Evolutionary conservation across 805 yeast genomes (phyloP), one percentile per base, ranked within the genome.

Genomic region (Starmerella sp.): DNA sequence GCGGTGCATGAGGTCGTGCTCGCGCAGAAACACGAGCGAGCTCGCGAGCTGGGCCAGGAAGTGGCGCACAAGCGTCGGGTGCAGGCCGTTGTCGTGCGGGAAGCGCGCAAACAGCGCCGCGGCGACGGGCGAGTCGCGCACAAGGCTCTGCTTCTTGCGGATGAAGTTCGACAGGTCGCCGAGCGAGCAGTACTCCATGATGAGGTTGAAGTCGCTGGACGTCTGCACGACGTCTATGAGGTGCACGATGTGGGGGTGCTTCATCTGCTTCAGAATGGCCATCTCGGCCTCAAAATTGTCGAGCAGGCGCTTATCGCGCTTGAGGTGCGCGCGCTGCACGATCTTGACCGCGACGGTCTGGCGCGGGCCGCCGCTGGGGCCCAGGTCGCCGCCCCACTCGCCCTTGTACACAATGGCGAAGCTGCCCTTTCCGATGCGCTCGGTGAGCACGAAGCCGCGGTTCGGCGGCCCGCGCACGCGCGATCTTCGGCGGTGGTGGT

Each of bases 341-440:
- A 91, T 81, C 70, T 91, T 91, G 66, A 91, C 79, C 9, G 97
- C 97, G 43, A 91, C 93, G 1, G 89, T 77, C 31, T 31, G 45
- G 22, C 54, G 46, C 32, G 31, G 38, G 13, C 30, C 51, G 36
- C 38, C 34, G 32, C 38, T 36, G 9, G 42, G 36, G 15, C 41
- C 41, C 15, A 53, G 52, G 42, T 59, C 57, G 28, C 58, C 56
- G 22, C 55, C 57, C 57, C 56, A 53, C 55, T 77, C 75, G 52
- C 96, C 96, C 70, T 87, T 89, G 73, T 86, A 91, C 30, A 93
- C 98, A 58, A 83, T 84, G 63, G 98, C 98, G 73, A 93, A 93
- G 8, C 95, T 86, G 36, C 98, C 98, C 63, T 86, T 82, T 29
- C 98, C 98, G 53, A 93, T 91, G 68, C 89, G 95, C 17, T 83